Evolutionary conservation across 768 basidiomycete genomes (phyloP), one percentile per base, ranked within the genome.

Genomic region (Lactarius hengduanensis): DNA sequence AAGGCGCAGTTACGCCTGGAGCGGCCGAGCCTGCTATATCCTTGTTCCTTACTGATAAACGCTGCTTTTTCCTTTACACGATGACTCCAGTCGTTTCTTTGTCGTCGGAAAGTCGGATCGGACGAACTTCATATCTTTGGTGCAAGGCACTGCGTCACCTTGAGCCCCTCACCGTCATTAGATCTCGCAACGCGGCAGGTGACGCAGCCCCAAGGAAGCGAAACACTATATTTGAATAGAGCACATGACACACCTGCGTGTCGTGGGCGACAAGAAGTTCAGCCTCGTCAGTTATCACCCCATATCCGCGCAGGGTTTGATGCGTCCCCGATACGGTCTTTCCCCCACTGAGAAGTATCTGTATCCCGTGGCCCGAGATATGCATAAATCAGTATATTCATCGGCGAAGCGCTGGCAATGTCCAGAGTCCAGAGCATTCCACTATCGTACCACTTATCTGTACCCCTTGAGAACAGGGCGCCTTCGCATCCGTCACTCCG

Each of bases 401-500:
- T 60, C 62, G 28, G 53, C 56, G 66, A 55, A 67, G 62, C 66
- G 66, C 66, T 63, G 62, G 66, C 62, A 67, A 55, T 4, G 65
- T 0, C 66, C 57, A 67, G 66, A 63, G 65, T 0, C 66, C 57
- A 67, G 66, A 67, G 63, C 62, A 41, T 38, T 40, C 66, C 50
- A 28, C n/a, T 67, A 58, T 67, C 66, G 36, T 56, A 38, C 58
- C 58, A 56, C 66, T 43, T 62, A 66, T 66, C 65, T 62, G 57
- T 58, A 53, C 45, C 61, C 34, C 53, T 59, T 55, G 61, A 59
- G 57, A 63, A 63, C 57, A 59, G 66, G 61, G 65, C 61, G 4
- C 22, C 62, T 59, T 67, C 66, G 50, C 30, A 30, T 45, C 57
- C 66, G 61, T 56, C 34, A n/a, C 16, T 63, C 66, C 66, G 62